phyloP scores from a whole-genome alignment of 176 grass and related monocot genomes.

The Aechmea fasciata region DNA sequence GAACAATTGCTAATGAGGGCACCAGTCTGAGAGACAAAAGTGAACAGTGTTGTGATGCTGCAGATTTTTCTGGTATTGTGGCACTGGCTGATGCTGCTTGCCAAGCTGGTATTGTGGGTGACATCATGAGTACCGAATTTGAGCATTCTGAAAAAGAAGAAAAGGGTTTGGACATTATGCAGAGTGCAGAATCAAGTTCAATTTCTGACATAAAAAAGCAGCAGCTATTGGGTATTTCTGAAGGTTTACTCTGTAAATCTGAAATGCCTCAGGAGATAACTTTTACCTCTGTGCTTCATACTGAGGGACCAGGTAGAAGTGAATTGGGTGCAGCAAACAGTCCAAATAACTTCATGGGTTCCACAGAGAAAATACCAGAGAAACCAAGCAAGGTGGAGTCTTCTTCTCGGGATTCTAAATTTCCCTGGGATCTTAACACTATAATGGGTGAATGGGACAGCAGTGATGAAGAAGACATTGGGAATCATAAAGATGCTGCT shows the following conservation, averaged over 20 bases:
- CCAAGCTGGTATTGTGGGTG: constrained; percentile 39
- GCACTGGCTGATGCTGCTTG: constrained; percentile 92
- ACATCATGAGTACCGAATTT: constrained; percentile 21
- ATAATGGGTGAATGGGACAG: constrained; percentile 79
- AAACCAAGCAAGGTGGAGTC: constrained; percentile 23
- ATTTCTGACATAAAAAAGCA: constrained; percentile 23
- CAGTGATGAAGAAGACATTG: constrained; percentile 19
- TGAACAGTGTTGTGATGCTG: constrained; percentile 20
- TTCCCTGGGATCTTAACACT: constrained; percentile 96
- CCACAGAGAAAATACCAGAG: constrained; percentile 22
- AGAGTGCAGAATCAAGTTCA: constrained; percentile 20
- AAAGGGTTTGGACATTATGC: constrained; percentile 9
- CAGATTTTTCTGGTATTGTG: constrained; percentile 95
- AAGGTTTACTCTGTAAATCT: constrained; percentile 18
- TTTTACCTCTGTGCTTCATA: constrained; percentile 27
- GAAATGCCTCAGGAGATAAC: constrained; percentile 15
- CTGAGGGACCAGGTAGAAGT: constrained; percentile 13
- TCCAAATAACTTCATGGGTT: constrained; percentile 18
- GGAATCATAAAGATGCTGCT: constrained; percentile 15
- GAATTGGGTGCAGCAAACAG: constrained; percentile 5
- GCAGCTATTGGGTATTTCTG: constrained; percentile 8
- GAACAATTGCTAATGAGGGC: constrained; percentile 10
- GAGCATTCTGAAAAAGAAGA: constrained; percentile 34
- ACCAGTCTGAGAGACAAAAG: constrained; percentile 13
- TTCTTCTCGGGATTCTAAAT: constrained; percentile 39